Percentiles rank a stretch among this genome's conserved stretches.
These are phyloP conservation scores for Cyberlindnera saturnus DNA, from an alignment of 805 yeast species.

Conservation along the genomic window DNA sequence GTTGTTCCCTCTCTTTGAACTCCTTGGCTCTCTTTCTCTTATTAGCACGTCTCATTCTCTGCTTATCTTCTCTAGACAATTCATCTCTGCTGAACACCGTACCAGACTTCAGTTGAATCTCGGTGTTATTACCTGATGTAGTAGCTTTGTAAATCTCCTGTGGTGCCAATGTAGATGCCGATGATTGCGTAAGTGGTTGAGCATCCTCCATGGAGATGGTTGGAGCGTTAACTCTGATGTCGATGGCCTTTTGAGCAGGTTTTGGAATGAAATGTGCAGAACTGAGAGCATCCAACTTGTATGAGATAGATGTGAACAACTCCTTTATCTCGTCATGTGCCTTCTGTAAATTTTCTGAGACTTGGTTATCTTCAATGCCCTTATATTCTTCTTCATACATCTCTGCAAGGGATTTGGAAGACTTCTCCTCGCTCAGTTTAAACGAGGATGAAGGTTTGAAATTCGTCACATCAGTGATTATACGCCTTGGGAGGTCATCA, in stretches of 20 bases:
- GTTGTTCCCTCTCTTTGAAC: constrained; percentile 29
- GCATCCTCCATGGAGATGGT: constrained; percentile 93
- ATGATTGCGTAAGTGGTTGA: constrained; percentile 79
- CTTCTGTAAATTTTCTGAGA: constrained; percentile 56
- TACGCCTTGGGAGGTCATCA: constrained; percentile 77
- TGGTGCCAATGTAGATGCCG: constrained; percentile 79
- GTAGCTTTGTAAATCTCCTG: constrained; percentile 75
- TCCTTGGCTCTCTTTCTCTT: constrained; percentile 73
- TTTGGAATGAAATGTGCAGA: constrained; percentile 95
- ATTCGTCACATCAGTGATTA: constrained; percentile 59
- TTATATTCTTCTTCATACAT: constrained; percentile 82
- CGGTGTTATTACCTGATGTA: constrained; percentile 43
- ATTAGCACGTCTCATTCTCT: constrained; percentile 77
- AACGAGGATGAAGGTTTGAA: constrained; percentile 47
- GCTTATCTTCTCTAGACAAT: constrained; percentile 76
- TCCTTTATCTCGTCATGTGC: constrained; percentile 76
- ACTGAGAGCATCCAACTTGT: constrained; percentile 79
- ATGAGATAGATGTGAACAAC: constrained; percentile 54
- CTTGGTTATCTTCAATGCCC: constrained; percentile 39
- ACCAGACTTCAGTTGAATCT: constrained; percentile 71
- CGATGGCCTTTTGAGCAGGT: constrained; percentile 74
- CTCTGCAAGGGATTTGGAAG: constrained; percentile 85
- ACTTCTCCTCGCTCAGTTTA: constrained; percentile 78
- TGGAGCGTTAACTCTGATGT: constrained; percentile 76
- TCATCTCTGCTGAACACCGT: constrained; percentile 77